Evolutionary conservation across 1,284 basidiomycete species (phyloP).

Genomic region (Leucoagaricus sp.): DNA sequence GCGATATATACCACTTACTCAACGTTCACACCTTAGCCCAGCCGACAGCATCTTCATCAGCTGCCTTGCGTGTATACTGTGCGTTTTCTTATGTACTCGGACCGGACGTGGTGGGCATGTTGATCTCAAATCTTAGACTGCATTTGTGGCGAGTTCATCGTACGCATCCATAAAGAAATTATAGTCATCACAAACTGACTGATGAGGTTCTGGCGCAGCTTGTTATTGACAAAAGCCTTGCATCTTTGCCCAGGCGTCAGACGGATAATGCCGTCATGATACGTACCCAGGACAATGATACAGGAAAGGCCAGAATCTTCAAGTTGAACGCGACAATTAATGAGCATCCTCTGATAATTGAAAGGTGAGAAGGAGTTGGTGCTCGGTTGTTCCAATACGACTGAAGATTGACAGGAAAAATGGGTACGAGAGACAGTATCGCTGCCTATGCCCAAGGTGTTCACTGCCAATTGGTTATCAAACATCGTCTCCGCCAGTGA

Average conservation of each 20-base stretch:
- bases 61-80: conserved; percentile 81
- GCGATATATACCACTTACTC: conserved; percentile 6
- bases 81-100: conserved; percentile 12
- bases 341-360: conserved; percentile 63
- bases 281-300: conserved; percentile 60
- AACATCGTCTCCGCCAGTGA: conserved; percentile 66
- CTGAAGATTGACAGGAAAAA: conserved; percentile 41
- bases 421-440: conserved; percentile 75
- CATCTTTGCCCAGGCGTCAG: conserved; percentile 66
- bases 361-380: conserved; percentile 51
- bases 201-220: conserved; percentile 49
- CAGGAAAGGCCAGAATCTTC: conserved; percentile 67
- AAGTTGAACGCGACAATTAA: conserved; percentile 70
- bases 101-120: conserved; percentile 4
- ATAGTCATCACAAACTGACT: conserved; percentile 11
- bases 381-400: neutral
- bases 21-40: conserved; percentile 48
- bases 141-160: conserved; percentile 83
- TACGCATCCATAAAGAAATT: conserved; percentile 38
- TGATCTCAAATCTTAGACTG: conserved; percentile 54
- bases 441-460: conserved; percentile 76
- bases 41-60: conserved; percentile 76
- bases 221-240: conserved; percentile 76
- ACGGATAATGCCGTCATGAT: conserved; percentile 76
- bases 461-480: conserved; percentile 76